Evolutionary conservation across 2,329 filamentous ascomycete species (phyloP).

Genomic region (Clarireedia paspali): DNA sequence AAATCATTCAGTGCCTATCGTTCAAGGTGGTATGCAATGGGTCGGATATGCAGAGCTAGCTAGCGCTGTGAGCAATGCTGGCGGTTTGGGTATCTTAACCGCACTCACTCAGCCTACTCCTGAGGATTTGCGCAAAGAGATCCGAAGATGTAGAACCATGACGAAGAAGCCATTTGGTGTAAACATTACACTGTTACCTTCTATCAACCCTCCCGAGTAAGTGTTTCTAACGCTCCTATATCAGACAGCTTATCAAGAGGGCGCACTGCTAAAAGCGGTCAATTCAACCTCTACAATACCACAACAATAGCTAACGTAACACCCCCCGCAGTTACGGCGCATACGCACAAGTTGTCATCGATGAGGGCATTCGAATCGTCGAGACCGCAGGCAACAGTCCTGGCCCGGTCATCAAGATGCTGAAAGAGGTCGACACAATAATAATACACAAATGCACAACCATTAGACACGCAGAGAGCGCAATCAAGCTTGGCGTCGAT

Average conservation of each 20-base stretch:
- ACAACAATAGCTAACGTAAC: not conserved
- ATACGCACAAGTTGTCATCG: conserved; percentile 87
- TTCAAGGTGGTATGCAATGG: conserved; percentile 85
- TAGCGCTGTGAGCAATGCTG: conserved; percentile 71
- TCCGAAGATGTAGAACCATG: conserved; percentile 74
- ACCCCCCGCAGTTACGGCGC: conserved; percentile 52
- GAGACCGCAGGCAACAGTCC: conserved; percentile 90
- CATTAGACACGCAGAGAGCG: conserved; percentile 85
- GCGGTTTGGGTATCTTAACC: conserved; percentile 74
- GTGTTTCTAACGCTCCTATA: not conserved
- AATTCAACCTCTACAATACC: not conserved
- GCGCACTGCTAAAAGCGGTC: too few relatives aligned
- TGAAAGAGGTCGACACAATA: conserved; percentile 72
- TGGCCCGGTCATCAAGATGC: conserved; percentile 79
- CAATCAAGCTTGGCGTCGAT: conserved; percentile 90
- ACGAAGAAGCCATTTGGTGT: conserved; percentile 79
- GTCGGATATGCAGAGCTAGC: conserved; percentile 75
- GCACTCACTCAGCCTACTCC: conserved; percentile 89
- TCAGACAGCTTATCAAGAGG: too few relatives aligned
- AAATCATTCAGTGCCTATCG: conserved; percentile 56
- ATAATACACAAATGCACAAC: conserved; percentile 98
- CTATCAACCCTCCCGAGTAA: conserved; percentile 74
- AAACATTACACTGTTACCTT: conserved; percentile 88
- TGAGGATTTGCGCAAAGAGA: conserved; percentile 87
- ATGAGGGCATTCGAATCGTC: conserved; percentile 85